Evolutionary conservation across 1,139 yeast species (phyloP).

Genomic region (Spathaspora jeffriesii): DNA sequence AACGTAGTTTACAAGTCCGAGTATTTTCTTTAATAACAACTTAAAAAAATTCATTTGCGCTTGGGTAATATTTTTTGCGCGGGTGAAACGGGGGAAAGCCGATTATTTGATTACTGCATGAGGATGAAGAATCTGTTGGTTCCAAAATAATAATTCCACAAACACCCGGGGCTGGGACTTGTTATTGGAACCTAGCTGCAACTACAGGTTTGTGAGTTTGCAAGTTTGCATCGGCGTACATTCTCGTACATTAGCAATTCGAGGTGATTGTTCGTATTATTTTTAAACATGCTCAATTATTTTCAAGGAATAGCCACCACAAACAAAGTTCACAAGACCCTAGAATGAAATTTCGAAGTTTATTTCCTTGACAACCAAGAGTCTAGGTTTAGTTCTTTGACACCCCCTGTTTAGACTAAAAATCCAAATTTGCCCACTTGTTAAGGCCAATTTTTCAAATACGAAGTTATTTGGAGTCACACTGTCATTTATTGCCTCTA

Average conservation of each 20-base stretch:
- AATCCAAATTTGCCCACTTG: too few relatives aligned
- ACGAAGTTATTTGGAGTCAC: neutral
- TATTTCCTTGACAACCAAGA: neutral
- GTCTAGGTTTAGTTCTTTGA: too few relatives aligned
- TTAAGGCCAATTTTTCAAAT: neutral
- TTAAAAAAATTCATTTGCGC: neutral
- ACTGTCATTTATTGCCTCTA: neutral
- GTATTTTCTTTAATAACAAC: neutral
- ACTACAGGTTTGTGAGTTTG: neutral
- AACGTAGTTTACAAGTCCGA: neutral
- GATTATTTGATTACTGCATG: neutral
- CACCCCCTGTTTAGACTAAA: too few relatives aligned
- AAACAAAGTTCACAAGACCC: neutral
- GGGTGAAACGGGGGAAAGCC: neutral
- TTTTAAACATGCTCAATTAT: neutral
- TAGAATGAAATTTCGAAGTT: too few relatives aligned
- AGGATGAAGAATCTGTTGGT: neutral
- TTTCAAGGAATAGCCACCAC: neutral
- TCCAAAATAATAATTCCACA: neutral
- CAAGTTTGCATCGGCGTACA: neutral
- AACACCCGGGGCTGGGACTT: neutral
- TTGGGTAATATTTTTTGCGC: neutral
- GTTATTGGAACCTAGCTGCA: neutral
- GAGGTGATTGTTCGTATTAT: neutral
- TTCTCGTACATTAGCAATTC: neutral